Base-by-base conservation (phyloP, 768 basidiomycete genomes). In the Rhodotorula sphaerocarpa region DNA sequence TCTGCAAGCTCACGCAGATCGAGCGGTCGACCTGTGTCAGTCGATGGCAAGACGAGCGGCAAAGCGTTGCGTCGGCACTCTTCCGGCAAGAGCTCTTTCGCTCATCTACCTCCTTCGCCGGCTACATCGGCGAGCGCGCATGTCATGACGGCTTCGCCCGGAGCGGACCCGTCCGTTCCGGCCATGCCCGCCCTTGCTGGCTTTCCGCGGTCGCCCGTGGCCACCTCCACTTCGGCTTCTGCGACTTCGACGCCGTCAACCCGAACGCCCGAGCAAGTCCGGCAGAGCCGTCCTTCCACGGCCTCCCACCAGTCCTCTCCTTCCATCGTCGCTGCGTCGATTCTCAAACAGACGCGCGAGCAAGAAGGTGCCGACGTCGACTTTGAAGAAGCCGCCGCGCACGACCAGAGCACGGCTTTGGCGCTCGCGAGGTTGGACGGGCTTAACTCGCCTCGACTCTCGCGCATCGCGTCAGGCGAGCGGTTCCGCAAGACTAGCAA, bases 361-460 rank as follows among this genome's bases (percentile, higher is more conserved):
- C 47, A 61, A 39, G 67, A 69, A 28, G 63, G 58, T 45, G 46
- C 60, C 54, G 59, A 62, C 60, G 46, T 69, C 45, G 67, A 69
- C n/a, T 59, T 62, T 39, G 48, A 55, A 30, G 30, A 56, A 31
- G 63, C 63, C 1, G 63, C 68, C 15, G 60, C 54, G 5, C n/a
- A 15, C 1, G 61, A 65, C 50, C 63, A 60, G 31, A 69, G 65
- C 21, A 91, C 93, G 11, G 87, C 83, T 11, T 91, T 93, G 71
- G 89, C 90, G 14, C 79, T 99, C 41, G 83, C 91, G 57, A 95
- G 93, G 76, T 77, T 99, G 30, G 93, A 99, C 71, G 93, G 93
- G 1, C 74, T 95, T 33, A 50, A 56, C 25, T 65, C 66, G 10
- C 72, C 72, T 9, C 43, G 66, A 4, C 34, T 71, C 33, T 52